These are phyloP conservation scores for Setomelanomma holmii DNA, from an alignment of 2,329 filamentous ascomycete genomes.

Conservation along the genomic window DNA sequence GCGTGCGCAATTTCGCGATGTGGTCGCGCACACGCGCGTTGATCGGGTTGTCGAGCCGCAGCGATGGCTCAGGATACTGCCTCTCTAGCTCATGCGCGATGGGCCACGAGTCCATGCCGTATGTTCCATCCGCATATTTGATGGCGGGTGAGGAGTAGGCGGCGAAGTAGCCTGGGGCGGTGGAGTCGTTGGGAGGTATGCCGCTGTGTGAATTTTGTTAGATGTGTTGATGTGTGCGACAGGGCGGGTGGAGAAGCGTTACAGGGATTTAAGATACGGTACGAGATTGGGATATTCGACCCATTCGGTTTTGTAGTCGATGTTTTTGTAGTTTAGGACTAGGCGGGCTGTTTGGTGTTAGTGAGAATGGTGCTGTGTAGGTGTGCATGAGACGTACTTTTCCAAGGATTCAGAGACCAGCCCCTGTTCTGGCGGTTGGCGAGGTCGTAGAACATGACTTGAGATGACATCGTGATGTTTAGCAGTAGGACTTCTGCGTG, in stretches of 20 bases:
- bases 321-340: constrained; percentile 70
- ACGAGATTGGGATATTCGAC: constrained; percentile 72
- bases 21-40: constrained; percentile 55
- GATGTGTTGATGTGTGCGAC: not conserved
- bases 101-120: constrained; percentile 68
- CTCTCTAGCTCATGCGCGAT: constrained; percentile 68
- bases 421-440: constrained; percentile 59
- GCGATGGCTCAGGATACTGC: constrained; percentile 63
- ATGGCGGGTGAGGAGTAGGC: constrained; percentile 65
- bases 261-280: constrained; percentile 63
- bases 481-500: no score
- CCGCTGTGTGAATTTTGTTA: constrained; percentile 35
- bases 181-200: constrained; percentile 55
- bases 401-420: constrained; percentile 77
- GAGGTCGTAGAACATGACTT: constrained; percentile 68
- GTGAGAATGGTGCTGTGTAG: not conserved
- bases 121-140: constrained; percentile 62
- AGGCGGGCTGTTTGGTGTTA: constrained; percentile 62
- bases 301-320: constrained; percentile 74
- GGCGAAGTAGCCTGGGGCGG: constrained; percentile 38
- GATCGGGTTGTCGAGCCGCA: constrained; percentile 64
- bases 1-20: constrained; percentile 34
- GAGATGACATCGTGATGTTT: constrained; percentile 29
- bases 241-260: constrained; percentile 26
- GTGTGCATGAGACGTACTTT: constrained; percentile 58